These are phyloP conservation scores for Debaryomyces hansenii DNA, from an alignment of 805 yeast genomes.

Conservation along the genomic window DNA sequence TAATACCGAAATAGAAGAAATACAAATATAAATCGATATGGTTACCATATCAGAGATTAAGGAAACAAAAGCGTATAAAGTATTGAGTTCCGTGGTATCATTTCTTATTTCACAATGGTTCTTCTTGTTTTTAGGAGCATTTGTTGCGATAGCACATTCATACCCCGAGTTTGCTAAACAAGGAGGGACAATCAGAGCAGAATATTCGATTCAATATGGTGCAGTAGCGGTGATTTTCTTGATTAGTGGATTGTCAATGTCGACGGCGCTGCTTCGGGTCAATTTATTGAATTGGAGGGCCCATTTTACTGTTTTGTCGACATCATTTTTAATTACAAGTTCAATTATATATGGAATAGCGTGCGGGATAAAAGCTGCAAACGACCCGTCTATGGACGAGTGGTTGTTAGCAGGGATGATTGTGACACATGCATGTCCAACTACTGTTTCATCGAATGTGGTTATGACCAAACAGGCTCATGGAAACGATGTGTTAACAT, in stretches of 20 bases:
- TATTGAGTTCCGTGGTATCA: conserved; percentile 14
- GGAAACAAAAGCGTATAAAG: conserved; percentile 10
- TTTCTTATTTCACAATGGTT: conserved; percentile 66
- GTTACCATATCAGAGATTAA: neutral
- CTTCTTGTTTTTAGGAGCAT: conserved; percentile 66
- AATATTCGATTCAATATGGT: conserved; percentile 78
- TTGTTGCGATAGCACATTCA: conserved; percentile 71
- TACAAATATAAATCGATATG: neutral
- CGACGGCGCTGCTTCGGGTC: conserved; percentile 56
- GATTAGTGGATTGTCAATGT: conserved; percentile 78
- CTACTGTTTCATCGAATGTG: conserved; percentile 89
- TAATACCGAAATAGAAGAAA: too few species aligned
- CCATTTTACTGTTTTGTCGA: conserved; percentile 64
- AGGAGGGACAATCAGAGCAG: conserved; percentile 73
- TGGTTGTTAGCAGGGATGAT: conserved; percentile 83
- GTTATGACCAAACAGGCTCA: conserved; percentile 87
- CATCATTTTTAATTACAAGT: conserved; percentile 71
- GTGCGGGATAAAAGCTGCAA: conserved; percentile 60
- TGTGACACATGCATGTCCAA: conserved; percentile 85
- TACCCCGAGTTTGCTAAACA: conserved; percentile 83
- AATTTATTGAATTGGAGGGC: conserved; percentile 81
- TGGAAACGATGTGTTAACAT: conserved; percentile 76
- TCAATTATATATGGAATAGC: conserved; percentile 73
- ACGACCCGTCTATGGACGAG: conserved; percentile 58
- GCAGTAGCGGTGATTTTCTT: conserved; percentile 86